phyloP scores from a whole-genome alignment of 345 rosid species.

The Eucalyptus erythrocorys region DNA sequence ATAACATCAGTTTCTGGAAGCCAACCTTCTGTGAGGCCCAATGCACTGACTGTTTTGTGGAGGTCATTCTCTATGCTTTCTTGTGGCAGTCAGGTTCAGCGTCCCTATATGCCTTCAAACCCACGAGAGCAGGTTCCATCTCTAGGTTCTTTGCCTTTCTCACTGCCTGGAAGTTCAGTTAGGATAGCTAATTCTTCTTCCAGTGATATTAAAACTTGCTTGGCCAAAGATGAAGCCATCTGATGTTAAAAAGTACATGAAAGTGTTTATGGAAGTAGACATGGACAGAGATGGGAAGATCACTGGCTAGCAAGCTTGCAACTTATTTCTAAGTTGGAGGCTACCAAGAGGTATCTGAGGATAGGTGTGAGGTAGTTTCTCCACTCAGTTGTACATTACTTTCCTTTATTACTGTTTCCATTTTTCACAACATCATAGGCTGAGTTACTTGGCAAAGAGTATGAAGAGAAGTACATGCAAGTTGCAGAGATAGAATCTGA shows the following conservation, averaged over 20 bases:
- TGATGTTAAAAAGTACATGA: conserved; percentile 78
- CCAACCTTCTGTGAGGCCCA: conserved; percentile 47
- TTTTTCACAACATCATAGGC: conserved; percentile 30
- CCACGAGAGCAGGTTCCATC: conserved; percentile 39
- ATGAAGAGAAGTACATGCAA: conserved; percentile 96
- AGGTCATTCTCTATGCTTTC: conserved; percentile 54
- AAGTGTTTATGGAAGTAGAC: conserved; percentile 92
- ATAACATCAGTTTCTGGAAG: conserved; percentile 32
- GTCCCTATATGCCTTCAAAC: conserved; percentile 27
- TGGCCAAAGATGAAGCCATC: conserved; percentile 94
- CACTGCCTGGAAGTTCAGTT: conserved; percentile 37
- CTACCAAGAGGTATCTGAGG: conserved; percentile 64
- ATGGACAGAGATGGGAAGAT: conserved; percentile 90
- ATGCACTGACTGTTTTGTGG: conserved; percentile 61
- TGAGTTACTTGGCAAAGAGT: conserved; percentile 73
- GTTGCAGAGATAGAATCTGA: conserved; percentile 92
- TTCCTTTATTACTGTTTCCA: neutral
- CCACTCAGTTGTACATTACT: neutral
- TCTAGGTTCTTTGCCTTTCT: conserved; percentile 31
- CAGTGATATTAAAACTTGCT: conserved; percentile 36
- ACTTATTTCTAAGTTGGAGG: conserved; percentile 91
- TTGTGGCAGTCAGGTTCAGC: conserved; percentile 42
- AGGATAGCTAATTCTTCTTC: conserved; percentile 41
- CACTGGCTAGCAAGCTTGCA: conserved; percentile 87
- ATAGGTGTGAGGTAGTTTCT: neutral